These are phyloP conservation scores for Chaetomium tenue DNA, from an alignment of 495 filamentous ascomycete species.

Conservation along the genomic window DNA sequence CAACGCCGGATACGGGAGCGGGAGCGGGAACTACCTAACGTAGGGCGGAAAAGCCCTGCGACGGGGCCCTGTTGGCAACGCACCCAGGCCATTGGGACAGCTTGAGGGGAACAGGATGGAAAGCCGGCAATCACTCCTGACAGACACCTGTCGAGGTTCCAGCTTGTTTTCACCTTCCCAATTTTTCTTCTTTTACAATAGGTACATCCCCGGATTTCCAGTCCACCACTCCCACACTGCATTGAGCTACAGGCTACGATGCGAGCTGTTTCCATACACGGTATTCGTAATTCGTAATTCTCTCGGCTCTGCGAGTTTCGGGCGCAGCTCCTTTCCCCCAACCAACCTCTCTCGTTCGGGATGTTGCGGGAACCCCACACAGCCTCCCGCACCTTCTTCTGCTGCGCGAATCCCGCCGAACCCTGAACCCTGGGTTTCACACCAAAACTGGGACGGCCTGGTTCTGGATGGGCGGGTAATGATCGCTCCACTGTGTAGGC, in stretches of 20 bases:
- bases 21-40: constrained; percentile 16
- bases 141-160: too few species aligned
- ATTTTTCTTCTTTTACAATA: too few species aligned
- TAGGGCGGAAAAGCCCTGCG: constrained; percentile 10
- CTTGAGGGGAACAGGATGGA: neutral
- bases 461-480: neutral
- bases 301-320: neutral
- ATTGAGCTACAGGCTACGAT: too few species aligned
- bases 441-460: neutral
- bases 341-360: constrained; percentile 1
- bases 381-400: neutral
- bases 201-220: too few species aligned
- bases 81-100: constrained; percentile 19
- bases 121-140: too few species aligned
- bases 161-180: too few species aligned
- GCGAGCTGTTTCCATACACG: neutral
- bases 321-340: neutral
- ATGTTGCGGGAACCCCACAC: constrained; percentile 10
- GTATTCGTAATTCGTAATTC: neutral
- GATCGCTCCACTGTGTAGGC: neutral
- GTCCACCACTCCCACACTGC: too few species aligned
- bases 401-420: constrained; percentile 7
- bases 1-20: constrained; percentile 24
- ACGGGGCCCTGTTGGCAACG: constrained; percentile 3
- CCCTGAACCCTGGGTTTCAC: constrained; percentile 15